Evolutionary conservation across 345 rosid genomes (phyloP).

Genomic region (Syzygium aqueum): DNA sequence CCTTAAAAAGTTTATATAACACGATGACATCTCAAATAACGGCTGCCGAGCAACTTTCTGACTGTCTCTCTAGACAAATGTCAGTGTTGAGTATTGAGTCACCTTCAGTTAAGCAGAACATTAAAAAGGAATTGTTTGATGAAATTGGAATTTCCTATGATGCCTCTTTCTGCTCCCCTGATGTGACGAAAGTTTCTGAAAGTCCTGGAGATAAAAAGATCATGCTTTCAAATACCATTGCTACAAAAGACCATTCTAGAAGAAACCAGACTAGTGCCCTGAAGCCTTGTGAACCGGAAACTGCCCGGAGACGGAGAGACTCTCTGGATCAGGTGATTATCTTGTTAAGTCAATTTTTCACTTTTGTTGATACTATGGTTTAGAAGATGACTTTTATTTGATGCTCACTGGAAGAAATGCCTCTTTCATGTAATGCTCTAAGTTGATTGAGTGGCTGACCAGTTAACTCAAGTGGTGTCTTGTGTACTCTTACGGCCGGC

Average conservation of each 20-base stretch:
- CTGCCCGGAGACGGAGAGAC: conserved; percentile 83
- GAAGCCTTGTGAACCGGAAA: conserved; percentile 64
- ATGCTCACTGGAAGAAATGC: neutral
- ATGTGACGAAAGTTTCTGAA: conserved; percentile 28
- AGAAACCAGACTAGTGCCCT: conserved; percentile 46
- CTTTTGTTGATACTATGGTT: conserved; percentile 16
- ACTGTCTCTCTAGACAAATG: conserved; percentile 82
- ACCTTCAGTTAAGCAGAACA: conserved; percentile 43
- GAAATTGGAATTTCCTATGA: conserved; percentile 81
- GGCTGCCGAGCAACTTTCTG: conserved; percentile 88
- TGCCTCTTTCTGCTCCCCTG: conserved; percentile 71
- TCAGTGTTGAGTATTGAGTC: conserved; percentile 58
- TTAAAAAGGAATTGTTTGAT: conserved; percentile 79
- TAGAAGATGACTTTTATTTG: neutral
- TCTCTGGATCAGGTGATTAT: conserved; percentile 67
- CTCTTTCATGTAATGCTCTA: neutral
- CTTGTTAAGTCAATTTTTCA: neutral
- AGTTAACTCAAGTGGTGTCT: neutral
- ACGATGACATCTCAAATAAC: conserved; percentile 71
- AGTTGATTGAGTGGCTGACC: neutral
- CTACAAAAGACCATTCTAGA: conserved; percentile 44
- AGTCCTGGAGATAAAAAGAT: conserved; percentile 32
- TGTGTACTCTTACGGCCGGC: neutral
- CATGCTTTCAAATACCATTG: conserved; percentile 46
- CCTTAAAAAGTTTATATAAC: conserved; percentile 64